Evolutionary conservation across 495 filamentous ascomycete genomes (phyloP).

Genomic region (Mytilinidion resinicola): DNA sequence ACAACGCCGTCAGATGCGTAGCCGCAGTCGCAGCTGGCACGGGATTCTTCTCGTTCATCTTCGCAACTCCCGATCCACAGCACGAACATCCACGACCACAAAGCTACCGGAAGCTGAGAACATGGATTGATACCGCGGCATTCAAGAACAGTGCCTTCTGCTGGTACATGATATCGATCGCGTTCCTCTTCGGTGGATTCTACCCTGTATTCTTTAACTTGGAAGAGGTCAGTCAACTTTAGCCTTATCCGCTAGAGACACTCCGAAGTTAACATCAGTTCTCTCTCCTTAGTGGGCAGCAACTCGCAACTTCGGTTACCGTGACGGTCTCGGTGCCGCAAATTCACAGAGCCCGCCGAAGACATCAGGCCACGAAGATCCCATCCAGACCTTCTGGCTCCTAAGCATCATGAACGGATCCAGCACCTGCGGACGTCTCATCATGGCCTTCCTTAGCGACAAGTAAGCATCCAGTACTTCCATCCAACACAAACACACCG

Average conservation of each 20-base stretch:
- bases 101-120: conserved; percentile 15
- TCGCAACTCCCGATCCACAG: conserved; percentile 33
- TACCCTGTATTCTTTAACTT: conserved; percentile 43
- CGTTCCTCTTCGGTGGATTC: conserved; percentile 41
- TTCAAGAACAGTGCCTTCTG: conserved; percentile 32
- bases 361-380: conserved; percentile 16
- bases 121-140: conserved; percentile 36
- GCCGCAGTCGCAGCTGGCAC: conserved; percentile 30
- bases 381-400: conserved; percentile 40
- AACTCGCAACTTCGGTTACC: conserved; percentile 31
- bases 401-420: conserved; percentile 40
- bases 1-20: conserved; percentile 30
- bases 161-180: conserved; percentile 33
- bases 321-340: conserved; percentile 11
- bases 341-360: neutral
- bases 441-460: conserved; percentile 29
- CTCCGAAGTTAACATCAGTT: conserved; percentile 1
- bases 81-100: conserved; percentile 23
- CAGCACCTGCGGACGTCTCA: conserved; percentile 36
- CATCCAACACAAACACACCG: neutral
- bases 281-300: conserved; percentile 35
- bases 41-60: conserved; percentile 31
- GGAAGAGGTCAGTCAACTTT: conserved; percentile 31
- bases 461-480: conserved; percentile 9
- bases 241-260: neutral